Conservation (phyloP, 192 early-diverging fungal genomes). For the Backusella sp. region DNA sequence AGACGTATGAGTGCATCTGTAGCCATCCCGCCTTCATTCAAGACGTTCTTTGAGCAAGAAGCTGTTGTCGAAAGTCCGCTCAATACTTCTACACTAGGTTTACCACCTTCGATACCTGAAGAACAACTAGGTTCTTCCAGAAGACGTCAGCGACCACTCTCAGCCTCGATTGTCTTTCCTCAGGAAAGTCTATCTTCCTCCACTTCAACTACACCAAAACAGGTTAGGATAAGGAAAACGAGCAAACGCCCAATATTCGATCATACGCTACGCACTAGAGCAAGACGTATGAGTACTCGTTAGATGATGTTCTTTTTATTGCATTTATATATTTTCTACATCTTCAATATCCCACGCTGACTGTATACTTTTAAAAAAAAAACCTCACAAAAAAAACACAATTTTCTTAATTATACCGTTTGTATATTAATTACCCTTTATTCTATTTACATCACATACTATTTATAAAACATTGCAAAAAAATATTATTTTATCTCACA, state of each 20-base stretch:
- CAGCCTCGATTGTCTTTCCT: not conserved
- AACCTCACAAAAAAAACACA: not conserved
- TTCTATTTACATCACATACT: not conserved
- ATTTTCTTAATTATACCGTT: not conserved
- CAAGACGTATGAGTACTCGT: conserved; percentile 16
- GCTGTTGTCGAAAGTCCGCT: not conserved
- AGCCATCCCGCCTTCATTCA: not conserved
- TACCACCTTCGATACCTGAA: not conserved
- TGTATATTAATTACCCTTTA: not conserved
- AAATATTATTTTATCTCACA: conserved; percentile 3
- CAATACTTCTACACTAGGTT: not conserved
- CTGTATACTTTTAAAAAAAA: not conserved
- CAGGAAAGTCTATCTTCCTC: not conserved
- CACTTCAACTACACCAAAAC: not conserved
- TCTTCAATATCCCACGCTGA: not conserved
- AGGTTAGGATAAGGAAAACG: conserved; percentile 22
- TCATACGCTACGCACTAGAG: conserved; percentile 13
- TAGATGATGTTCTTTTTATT: not conserved
- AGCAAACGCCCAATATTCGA: conserved; percentile 30
- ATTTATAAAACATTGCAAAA: conserved; percentile 2
- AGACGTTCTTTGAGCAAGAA: not conserved
- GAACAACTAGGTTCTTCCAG: not conserved
- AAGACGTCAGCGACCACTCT: conserved; percentile 6
- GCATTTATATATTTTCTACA: not conserved
- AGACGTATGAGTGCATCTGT: conserved; percentile 16